phyloP scores from a whole-genome alignment of 495 filamentous ascomycete genomes.

The Acidiella bohemica region DNA sequence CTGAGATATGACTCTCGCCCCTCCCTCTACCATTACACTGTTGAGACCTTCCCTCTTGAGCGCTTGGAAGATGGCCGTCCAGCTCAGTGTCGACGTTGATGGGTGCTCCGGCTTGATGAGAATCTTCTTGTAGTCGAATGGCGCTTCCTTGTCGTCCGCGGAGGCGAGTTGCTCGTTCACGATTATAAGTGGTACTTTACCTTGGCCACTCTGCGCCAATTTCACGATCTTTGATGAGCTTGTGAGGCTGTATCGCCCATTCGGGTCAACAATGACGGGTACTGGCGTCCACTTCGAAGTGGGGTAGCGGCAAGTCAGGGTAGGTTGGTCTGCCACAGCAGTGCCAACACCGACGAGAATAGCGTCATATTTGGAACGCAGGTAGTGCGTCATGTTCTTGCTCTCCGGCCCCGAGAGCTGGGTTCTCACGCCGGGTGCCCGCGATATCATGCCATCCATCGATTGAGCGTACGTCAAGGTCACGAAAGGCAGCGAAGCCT shows the following conservation, averaged over 20 bases:
- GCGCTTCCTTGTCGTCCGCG: slow-evolving; percentile 9
- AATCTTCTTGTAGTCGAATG: slow-evolving; percentile 30
- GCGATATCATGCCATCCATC: slow-evolving; percentile 65
- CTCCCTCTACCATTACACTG: slow-evolving; percentile 84
- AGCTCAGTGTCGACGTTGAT: slow-evolving; percentile 38
- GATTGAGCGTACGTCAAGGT: slow-evolving; percentile 87
- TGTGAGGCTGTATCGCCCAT: slow-evolving; percentile 49
- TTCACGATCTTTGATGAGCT: slow-evolving; percentile 48
- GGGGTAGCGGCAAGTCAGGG: slow-evolving; percentile 62
- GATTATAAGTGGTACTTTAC: slow-evolving; percentile 59
- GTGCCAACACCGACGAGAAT: slow-evolving; percentile 79
- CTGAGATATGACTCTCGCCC: slow-evolving; percentile 62
- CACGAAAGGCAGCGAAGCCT: slow-evolving; percentile 25
- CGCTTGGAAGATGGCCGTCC: slow-evolving; percentile 46
- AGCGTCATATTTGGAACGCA: slow-evolving; percentile 68
- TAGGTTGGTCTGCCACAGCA: slow-evolving; percentile 70
- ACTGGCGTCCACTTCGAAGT: slow-evolving; percentile 53
- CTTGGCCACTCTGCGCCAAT: slow-evolving; percentile 50
- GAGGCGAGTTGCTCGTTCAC: slow-evolving; percentile 7
- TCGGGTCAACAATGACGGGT: slow-evolving; percentile 68
- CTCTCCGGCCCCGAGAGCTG: slow-evolving; percentile 64
- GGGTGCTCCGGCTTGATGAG: slow-evolving; percentile 29
- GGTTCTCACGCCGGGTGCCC: slow-evolving; percentile 62
- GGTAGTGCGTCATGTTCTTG: slow-evolving; percentile 83
- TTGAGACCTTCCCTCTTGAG: slow-evolving; percentile 36